Percentiles rank a stretch among this genome's conserved stretches.
Conservation (phyloP, 2,329 filamentous ascomycete genomes). For the Ophiocordyceps robertsii region DNA sequence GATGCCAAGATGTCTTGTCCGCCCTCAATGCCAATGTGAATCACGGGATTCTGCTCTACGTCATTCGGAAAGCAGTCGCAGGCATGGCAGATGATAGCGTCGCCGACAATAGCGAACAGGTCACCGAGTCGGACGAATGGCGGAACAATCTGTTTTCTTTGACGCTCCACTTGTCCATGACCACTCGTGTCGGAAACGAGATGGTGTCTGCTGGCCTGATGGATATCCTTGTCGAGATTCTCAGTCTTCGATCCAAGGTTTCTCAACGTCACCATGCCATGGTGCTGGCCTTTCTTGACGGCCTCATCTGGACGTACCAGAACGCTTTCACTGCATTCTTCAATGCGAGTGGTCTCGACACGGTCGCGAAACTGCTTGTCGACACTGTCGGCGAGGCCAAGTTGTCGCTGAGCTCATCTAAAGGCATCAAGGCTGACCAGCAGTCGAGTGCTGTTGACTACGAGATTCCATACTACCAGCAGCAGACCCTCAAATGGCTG, state of each 20-base stretch:
- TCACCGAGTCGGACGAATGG: constrained; percentile 72
- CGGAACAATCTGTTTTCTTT: constrained; percentile 81
- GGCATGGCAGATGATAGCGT: constrained; percentile 52
- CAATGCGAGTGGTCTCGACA: constrained; percentile 69
- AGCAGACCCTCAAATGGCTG: constrained; percentile 84
- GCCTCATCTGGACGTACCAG: constrained; percentile 70
- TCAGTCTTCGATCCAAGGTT: constrained; percentile 68
- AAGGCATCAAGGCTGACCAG: constrained; percentile 53
- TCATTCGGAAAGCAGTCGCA: constrained; percentile 79
- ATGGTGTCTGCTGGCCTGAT: constrained; percentile 84
- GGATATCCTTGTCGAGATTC: constrained; percentile 77
- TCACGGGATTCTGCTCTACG: constrained; percentile 86
- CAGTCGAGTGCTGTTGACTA: constrained; percentile 86
- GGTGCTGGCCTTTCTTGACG: constrained; percentile 78
- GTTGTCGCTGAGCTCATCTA: constrained; percentile 49
- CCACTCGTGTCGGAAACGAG: constrained; percentile 62
- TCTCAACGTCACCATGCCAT: constrained; percentile 75
- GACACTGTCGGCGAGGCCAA: constrained; percentile 63
- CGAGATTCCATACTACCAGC: constrained; percentile 81
- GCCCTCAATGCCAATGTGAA: constrained; percentile 94
- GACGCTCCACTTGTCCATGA: constrained; percentile 64
- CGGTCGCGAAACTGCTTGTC: constrained; percentile 77
- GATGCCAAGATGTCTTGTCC: constrained; percentile 69
- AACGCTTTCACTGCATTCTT: constrained; percentile 78
- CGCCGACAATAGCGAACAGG: constrained; percentile 42